phyloP scores from a whole-genome alignment of 2,329 filamentous ascomycete species.

The Macrophomina tecta region DNA sequence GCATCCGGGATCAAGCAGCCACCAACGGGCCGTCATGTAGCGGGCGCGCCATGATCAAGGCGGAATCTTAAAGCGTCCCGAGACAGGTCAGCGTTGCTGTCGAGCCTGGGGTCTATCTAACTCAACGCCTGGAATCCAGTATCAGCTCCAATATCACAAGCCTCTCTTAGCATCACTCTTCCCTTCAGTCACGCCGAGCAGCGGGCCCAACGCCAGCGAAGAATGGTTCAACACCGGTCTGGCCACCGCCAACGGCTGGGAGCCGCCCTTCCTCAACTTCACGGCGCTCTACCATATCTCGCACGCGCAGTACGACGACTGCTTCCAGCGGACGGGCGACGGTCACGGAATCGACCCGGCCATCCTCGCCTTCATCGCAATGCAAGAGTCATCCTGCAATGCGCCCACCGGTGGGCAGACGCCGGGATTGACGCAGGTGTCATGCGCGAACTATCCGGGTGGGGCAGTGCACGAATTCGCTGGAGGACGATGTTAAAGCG shows the following conservation, averaged over 20 bases:
- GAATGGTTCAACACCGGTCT: conserved; percentile 42
- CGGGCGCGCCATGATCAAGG: neutral
- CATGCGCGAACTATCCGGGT: conserved; percentile 45
- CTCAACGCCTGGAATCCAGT: too few relatives aligned
- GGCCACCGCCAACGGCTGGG: conserved; percentile 38
- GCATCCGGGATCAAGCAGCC: neutral
- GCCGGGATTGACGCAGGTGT: conserved; percentile 47
- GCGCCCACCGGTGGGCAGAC: conserved; percentile 43
- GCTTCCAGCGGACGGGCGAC: conserved; percentile 41
- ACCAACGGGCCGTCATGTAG: conserved; percentile 6
- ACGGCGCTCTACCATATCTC: conserved; percentile 38
- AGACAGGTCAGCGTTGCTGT: neutral
- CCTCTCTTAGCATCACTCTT: neutral
- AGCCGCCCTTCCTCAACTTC: conserved; percentile 43
- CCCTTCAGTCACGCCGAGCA: conserved; percentile 28
- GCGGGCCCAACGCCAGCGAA: conserved; percentile 33
- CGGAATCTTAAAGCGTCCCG: neutral
- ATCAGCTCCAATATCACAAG: neutral
- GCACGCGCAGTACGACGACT: conserved; percentile 41
- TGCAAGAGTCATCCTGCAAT: conserved; percentile 45
- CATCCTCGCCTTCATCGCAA: conserved; percentile 45
- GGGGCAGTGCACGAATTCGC: conserved; percentile 42
- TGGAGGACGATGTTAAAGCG: conserved; percentile 45
- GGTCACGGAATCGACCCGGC: conserved; percentile 44
- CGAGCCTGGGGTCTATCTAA: neutral